Evolutionary conservation across 305 asterid species (phyloP).

Genomic region (Fraxinus paxiana): DNA sequence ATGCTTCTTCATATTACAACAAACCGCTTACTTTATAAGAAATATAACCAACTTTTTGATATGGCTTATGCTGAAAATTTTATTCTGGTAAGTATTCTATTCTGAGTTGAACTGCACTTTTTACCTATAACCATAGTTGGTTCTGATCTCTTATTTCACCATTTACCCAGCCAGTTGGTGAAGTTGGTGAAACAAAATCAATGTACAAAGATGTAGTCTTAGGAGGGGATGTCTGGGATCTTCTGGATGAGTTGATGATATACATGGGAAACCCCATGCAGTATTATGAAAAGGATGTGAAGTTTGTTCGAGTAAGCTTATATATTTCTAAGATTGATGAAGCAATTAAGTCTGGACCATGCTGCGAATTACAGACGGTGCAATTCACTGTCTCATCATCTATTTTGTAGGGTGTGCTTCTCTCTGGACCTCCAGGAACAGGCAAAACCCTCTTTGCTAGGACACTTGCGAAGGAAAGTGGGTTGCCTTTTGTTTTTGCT

Average conservation of each 20-base stretch:
- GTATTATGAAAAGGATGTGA: constrained; percentile 82
- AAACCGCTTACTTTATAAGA: constrained; percentile 72
- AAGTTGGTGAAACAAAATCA: constrained; percentile 77
- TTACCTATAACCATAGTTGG: constrained; percentile 8
- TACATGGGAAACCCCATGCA: constrained; percentile 96
- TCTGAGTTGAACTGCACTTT: background rate
- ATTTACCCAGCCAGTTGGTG: constrained; percentile 78
- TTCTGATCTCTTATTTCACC: constrained; percentile 27
- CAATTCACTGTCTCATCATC: constrained; percentile 20
- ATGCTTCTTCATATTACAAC: constrained; percentile 79
- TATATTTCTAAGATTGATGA: constrained; percentile 18
- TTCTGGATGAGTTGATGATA: constrained; percentile 90
- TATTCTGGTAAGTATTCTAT: constrained; percentile 57
- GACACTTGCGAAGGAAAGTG: constrained; percentile 89
- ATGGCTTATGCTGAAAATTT: constrained; percentile 94
- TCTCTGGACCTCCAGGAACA: constrained; percentile 98
- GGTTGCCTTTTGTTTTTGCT: constrained; percentile 96
- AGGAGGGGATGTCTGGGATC: constrained; percentile 99
- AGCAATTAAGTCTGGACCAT: constrained; percentile 14
- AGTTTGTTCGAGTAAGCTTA: constrained; percentile 84
- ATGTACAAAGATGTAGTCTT: constrained; percentile 89
- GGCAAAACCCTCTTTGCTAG: constrained; percentile 98
- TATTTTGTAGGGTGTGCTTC: constrained; percentile 81
- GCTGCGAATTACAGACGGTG: constrained; percentile 8
- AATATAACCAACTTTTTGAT: constrained; percentile 80